These are phyloP conservation scores for Danielozyma ontarioensis DNA, from an alignment of 805 yeast genomes.

Conservation along the genomic window DNA sequence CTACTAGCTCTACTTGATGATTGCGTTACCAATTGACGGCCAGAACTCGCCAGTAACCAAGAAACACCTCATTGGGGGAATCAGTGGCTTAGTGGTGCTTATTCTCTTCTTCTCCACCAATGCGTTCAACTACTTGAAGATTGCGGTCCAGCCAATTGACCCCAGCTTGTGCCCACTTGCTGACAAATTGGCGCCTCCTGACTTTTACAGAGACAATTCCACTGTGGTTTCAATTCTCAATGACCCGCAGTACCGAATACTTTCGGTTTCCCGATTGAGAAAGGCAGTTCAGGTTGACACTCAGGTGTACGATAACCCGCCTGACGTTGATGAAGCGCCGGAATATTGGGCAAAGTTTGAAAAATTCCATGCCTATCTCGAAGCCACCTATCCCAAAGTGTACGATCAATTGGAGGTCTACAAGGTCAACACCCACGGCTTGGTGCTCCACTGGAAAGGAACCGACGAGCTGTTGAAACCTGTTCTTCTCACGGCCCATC, in stretches of 20 bases:
- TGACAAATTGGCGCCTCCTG: slow-evolving; percentile 1
- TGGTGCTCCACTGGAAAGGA: slow-evolving; percentile 14
- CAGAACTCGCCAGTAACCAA: slow-evolving; percentile 2
- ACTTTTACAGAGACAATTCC: slow-evolving; percentile 24
- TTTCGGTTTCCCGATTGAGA: slow-evolving; percentile 40
- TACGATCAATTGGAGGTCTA: slow-evolving; percentile 8
- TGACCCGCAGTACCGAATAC: slow-evolving; percentile 24
- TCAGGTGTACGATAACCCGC: slow-evolving; percentile 49
- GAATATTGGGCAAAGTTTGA: slow-evolving; percentile 40
- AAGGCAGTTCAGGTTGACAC: slow-evolving; percentile 66
- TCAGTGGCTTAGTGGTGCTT: slow-evolving; percentile 8
- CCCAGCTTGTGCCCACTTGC: not conserved
- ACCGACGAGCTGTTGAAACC: slow-evolving; percentile 10
- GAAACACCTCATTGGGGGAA: slow-evolving; percentile 6
- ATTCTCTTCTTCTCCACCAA: slow-evolving; percentile 16
- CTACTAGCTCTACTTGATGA: no score
- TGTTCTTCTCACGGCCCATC: slow-evolving; percentile 13
- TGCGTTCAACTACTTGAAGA: slow-evolving; percentile 12
- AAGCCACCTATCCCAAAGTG: slow-evolving; percentile 10
- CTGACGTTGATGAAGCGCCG: slow-evolving; percentile 48
- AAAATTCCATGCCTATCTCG: slow-evolving; percentile 11
- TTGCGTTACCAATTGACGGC: slow-evolving; percentile 11
- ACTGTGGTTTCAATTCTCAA: slow-evolving; percentile 27
- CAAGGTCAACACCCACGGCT: slow-evolving; percentile 12
- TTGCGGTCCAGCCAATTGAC: slow-evolving; percentile 11